Evolutionary conservation across 495 filamentous ascomycete species (phyloP), one percentile per base, ranked within the genome.

Genomic region (Sabuloglossum arenarium): DNA sequence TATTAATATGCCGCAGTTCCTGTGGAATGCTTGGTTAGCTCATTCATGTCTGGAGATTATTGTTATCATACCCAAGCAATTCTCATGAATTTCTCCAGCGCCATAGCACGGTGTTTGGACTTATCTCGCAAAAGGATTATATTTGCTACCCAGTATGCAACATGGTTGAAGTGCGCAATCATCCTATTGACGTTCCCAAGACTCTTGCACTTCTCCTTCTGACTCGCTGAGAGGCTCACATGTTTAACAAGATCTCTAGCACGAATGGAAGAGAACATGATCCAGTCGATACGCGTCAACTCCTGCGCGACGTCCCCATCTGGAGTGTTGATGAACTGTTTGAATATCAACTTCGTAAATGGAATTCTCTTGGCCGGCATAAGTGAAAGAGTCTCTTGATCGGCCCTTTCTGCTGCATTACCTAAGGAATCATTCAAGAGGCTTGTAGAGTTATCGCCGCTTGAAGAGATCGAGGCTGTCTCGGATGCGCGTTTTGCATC

Each of bases 201-300:
- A 64, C 80, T 84, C 62, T 80, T 82, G 64, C 81, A 84, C 61
- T 82, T 86, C 56, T 86, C 82, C 68, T 84, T 86, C 58, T 78
- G 71, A 30, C 82, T 78, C 2, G 76, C 68, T 4, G 81, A 76
- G 49, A 94, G 70, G 62, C 80, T 88, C 59, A 94, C 87, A 66
- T 95, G 84, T 1, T 93, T 82, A 51, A 97, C 84, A 5, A 96
- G 75, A 68, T 98, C 93, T 50, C 91, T 84, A 45, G 89, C 84
- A n/a, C 85, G 81, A 64, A 97, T 93, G n/a, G 87, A 84, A 60
- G 83, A 88, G 68, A 94, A 95, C 79, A 94, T 88, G 63, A 88
- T 77, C 91, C 90, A 96, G 69, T 97, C 91, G 43, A 97, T 89
- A 54, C 91, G 79, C 6, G 91, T 96, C 63, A 98, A 74, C 66